phyloP scores from a whole-genome alignment of 495 filamentous ascomycete genomes.

The Hypoxylon intermedium region DNA sequence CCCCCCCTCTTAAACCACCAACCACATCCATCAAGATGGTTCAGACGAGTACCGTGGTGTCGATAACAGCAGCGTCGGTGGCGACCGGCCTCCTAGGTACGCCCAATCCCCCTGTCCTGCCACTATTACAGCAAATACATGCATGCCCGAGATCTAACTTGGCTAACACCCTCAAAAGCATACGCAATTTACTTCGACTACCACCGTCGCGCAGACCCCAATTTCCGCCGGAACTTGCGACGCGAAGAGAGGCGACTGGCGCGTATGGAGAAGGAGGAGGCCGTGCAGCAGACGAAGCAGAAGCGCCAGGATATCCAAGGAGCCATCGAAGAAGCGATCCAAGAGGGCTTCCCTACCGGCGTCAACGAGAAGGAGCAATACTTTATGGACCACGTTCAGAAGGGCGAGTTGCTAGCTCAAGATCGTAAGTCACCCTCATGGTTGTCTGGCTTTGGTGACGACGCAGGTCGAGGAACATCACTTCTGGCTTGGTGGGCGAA shows the following conservation, averaged over 20 bases:
- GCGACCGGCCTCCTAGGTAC: constrained; percentile 79
- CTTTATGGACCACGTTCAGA: constrained; percentile 93
- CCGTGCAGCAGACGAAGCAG: constrained; percentile 67
- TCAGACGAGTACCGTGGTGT: constrained; percentile 73
- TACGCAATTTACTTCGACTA: constrained; percentile 96
- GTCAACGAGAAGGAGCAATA: constrained; percentile 82
- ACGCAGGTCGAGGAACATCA: no score
- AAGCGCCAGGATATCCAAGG: constrained; percentile 76
- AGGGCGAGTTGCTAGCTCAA: constrained; percentile 75
- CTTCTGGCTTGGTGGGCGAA: no score
- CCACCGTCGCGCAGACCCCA: constrained; percentile 81
- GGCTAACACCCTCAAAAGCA: constrained; percentile 38
- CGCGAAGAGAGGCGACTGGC: constrained; percentile 79
- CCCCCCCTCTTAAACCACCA: constrained; percentile 29
- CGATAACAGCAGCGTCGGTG: constrained; percentile 74
- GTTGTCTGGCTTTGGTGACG: neutral
- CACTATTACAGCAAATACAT: neutral
- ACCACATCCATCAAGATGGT: constrained; percentile 58
- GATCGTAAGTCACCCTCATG: constrained; percentile 50
- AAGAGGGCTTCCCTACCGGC: constrained; percentile 88
- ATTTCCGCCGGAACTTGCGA: constrained; percentile 85
- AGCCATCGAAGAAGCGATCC: constrained; percentile 77
- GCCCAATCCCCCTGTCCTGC: constrained; percentile 37
- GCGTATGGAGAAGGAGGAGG: constrained; percentile 78
- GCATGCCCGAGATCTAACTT: no score